Evolutionary conservation across 495 filamentous ascomycete genomes (phyloP), one percentile per base, ranked within the genome.

Genomic region (Tricharina praecox): DNA sequence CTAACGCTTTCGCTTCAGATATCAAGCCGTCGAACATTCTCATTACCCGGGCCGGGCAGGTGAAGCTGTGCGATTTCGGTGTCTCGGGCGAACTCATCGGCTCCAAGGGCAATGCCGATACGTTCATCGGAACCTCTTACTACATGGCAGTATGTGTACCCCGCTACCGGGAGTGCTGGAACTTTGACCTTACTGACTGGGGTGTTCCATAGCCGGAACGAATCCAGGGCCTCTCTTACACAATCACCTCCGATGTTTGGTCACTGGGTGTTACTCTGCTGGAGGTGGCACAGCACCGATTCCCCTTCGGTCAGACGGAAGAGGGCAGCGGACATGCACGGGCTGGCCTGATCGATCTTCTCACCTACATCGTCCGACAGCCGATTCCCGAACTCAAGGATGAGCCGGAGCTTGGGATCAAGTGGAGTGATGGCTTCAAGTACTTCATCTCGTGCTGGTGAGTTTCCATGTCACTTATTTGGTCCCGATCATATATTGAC

Each of bases 401-500:
- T 56, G 90, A 97, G 65, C 82, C 82, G 15, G 72, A 74, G 33
- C 68, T 72, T 11, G 75, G 72, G 32, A 92, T 96, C 55, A 78
- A 74, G 60, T 96, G 90, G 90, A 90, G 81, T 53, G 81, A 86
- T 55, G 90, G 78, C 53, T 96, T 97, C 66, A 97, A 97, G 61
- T 95, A 93, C 63, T 97, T 96, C 54, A 94, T 97, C 63, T 86
- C 93, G 65, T 94, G 86, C 76, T 96, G 92, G 90, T 96, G 78
- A 62, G 85, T 82, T 47, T 32, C 23, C 46, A n/a, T 38, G 7
- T 54, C 16, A 5, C 35, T 36, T 36, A 33, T 10, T 23, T 15
- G 3, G 10, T 18, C 34, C 9, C 10, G 26, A 23, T 9, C n/a
- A 19, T 10, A 30, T 42, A 20, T 33, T 50, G 49, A 56, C 48